Base-by-base conservation (phyloP, 441 rosid genomes). In the Bruguiera hainesii region DNA sequence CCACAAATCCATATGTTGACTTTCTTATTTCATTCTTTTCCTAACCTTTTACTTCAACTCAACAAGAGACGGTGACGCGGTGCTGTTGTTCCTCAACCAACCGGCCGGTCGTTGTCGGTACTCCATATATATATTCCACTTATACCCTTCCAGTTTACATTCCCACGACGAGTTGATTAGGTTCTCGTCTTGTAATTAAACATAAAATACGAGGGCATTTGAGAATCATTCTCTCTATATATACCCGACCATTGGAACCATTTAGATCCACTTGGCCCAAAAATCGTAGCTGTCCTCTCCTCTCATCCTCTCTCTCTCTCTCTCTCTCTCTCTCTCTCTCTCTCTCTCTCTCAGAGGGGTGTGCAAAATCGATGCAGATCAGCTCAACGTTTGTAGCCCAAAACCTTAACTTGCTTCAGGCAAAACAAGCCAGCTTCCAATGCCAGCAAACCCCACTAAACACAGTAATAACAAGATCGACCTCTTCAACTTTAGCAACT, bases 371-470 rank as follows among this genome's bases (percentile, higher is more conserved):
- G 2, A 80, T 89, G 88, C 91, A 85, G 73, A 71, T 80, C 69
- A 52, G 79, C 60, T 13, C 64, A 4, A 75, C 82, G 15, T 74
- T 85, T 31, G 82, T 87, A 3, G 84, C 88, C 1, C 75, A 79
- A 9, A 82, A 76, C 70, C 74, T 76, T 60, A 70, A 76, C 68
- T 61, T 71, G 35, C 73, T 85, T 25, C 76, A 78, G 33, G 61
- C 81, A 21, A 80, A 73, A 60, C 78, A 83, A 16, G 50, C 71
- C 71, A 81, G 76, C 65, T 82, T 83, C 78, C 76, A 70, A 53
- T 78, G 81, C 84, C 80, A 66, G 7, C 68, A 57, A n/a, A 82
- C 90, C 15, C 81, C 81, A 6, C 66, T 85, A 29, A 80, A 83
- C 35, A 86, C 86, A 0, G n/a, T 57, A 16, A 71, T 66, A 15